These are phyloP conservation scores for Withania somnifera DNA, from an alignment of 305 asterid genomes.

Conservation along the genomic window DNA sequence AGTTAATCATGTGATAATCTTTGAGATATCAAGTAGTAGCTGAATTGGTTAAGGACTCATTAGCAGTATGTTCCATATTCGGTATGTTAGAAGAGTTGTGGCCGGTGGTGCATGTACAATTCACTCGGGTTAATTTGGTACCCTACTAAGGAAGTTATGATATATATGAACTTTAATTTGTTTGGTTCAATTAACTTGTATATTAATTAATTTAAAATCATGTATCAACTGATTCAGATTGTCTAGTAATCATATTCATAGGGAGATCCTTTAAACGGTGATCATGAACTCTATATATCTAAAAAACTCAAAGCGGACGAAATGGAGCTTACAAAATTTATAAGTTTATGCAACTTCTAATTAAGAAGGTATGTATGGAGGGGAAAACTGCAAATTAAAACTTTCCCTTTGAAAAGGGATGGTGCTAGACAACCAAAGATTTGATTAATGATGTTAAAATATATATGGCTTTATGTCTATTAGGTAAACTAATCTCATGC, in stretches of 20 bases:
- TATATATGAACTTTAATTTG: background rate
- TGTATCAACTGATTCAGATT: no score
- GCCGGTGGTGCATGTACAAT: no score
- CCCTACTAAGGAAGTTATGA: no score
- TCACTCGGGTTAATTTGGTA: no score
- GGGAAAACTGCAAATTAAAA: background rate
- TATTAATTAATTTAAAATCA: background rate
- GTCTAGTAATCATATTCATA: background rate
- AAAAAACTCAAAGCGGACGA: background rate
- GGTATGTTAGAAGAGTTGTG: no score
- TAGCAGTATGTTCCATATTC: background rate
- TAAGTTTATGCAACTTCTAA: background rate
- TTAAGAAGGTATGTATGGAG: no score
- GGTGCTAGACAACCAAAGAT: background rate
- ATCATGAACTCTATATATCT: background rate
- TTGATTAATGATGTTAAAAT: background rate
- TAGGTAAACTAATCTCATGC: conserved; percentile 19
- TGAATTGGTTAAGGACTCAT: background rate
- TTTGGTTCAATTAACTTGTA: background rate
- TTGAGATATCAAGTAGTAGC: background rate
- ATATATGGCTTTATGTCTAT: background rate
- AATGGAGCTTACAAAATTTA: no score
- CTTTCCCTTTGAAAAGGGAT: background rate
- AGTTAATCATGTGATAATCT: background rate
- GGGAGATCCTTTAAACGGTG: background rate